Base-by-base conservation (phyloP, 345 rosid species). In the Populus euphratica region DNA sequence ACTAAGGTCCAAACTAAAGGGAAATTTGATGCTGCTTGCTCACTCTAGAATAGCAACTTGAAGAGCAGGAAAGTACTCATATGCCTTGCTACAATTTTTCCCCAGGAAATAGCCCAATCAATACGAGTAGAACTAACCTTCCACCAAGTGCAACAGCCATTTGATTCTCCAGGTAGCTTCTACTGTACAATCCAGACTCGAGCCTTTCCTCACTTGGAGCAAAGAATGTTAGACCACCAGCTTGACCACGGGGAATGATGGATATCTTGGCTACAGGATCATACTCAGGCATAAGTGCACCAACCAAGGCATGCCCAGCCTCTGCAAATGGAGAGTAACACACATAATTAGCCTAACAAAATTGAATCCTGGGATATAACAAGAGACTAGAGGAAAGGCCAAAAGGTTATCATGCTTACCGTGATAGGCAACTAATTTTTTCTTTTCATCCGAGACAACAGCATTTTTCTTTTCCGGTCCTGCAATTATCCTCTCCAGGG, bases 401-500 rank as follows among this genome's bases (percentile, higher is more conserved):
- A 9, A n/a, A 33, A 71, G 8, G 21, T 29, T 14, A 38, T 12
- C 12, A 61, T 25, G 71, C 17, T 68, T 86, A 93, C 98, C 99
- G 44, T 96, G 99, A 75, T 93, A 92, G 50, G 98, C 98, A 74
- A 96, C 99, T 76, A 96, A 80, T 81, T 87, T 93, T 85, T 92
- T 93, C 88, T 93, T 96, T 77, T 92, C 97, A 0, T 93, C 99
- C 5, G 98, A 90, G 77, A 96, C 97, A 21, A 96, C 98, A 31
- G 97, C 98, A 79, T 93, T 96, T 79, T 96, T 96, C 91, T 93
- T 96, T 87, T 96, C 99, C 8, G 99, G 99, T 74, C 99, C 98
- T 41, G 98, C 99, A 84, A 93, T 96, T 73, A 96, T 96, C 84
- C 99, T 90, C 87, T 96, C 99, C 25, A 93, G 86, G 67, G 98